These are phyloP conservation scores for Leptodermis oblonga DNA, from an alignment of 257 asterid species.

Conservation along the genomic window DNA sequence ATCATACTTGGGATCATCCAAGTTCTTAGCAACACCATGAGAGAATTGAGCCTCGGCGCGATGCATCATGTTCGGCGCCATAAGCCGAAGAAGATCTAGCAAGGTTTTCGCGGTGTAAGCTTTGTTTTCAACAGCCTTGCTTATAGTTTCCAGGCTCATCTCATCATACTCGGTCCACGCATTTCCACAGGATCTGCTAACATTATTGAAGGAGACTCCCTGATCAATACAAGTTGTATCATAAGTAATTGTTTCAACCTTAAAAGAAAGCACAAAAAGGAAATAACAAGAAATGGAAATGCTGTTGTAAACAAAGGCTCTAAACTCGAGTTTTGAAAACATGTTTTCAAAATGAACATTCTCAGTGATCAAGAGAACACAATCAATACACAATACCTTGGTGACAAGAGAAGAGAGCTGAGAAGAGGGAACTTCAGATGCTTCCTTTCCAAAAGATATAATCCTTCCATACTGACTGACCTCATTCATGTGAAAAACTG, in stretches of 20 bases:
- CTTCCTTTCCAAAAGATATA: constrained; percentile 61
- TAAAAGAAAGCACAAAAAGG: background rate
- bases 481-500: constrained; percentile 33
- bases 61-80: constrained; percentile 86
- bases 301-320: too few relatives aligned
- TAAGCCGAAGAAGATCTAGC: constrained; percentile 56
- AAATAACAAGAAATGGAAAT: background rate
- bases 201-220: constrained; percentile 18
- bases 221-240: constrained; percentile 23
- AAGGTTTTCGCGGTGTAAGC: constrained; percentile 57
- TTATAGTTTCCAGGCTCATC: constrained; percentile 48
- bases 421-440: constrained; percentile 59
- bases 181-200: constrained; percentile 47
- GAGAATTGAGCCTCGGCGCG: constrained; percentile 86
- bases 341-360: too few relatives aligned
- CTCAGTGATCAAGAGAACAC: background rate
- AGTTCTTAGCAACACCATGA: constrained; percentile 77
- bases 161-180: constrained; percentile 79
- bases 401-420: constrained; percentile 30
- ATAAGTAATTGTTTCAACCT: background rate
- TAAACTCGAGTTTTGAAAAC: too few relatives aligned
- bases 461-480: constrained; percentile 62
- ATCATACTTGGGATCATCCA: constrained; percentile 67
- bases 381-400: constrained; percentile 37
- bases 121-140: constrained; percentile 41